These are phyloP conservation scores for Candida incommunis DNA, from an alignment of 805 yeast genomes.

Conservation along the genomic window DNA sequence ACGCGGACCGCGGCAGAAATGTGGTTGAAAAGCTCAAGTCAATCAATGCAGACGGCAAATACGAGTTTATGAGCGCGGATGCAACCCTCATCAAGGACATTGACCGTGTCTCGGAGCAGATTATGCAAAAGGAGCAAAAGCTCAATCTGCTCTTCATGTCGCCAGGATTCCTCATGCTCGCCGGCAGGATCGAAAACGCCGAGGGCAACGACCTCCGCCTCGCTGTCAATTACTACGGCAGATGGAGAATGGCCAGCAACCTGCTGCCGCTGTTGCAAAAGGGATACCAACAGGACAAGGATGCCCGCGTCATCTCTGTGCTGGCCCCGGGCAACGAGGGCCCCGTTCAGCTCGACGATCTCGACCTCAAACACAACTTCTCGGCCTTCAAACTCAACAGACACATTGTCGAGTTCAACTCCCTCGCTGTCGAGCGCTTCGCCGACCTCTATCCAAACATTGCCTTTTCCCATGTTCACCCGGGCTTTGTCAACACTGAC, in stretches of 20 bases:
- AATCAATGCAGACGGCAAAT: slow-evolving; percentile 5
- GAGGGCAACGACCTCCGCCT: slow-evolving; percentile 17
- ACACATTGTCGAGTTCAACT: slow-evolving; percentile 10
- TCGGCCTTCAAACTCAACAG: slow-evolving; percentile 5
- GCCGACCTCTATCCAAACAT: slow-evolving; percentile 12
- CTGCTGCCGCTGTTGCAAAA: slow-evolving; percentile 13
- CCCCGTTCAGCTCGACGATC: slow-evolving; percentile 11
- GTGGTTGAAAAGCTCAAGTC: slow-evolving; percentile 6
- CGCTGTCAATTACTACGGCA: slow-evolving; percentile 16
- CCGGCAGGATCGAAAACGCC: slow-evolving; percentile 21
- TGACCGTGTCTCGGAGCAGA: slow-evolving; percentile 3
- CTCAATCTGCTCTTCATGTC: slow-evolving; percentile 7
- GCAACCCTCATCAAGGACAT: slow-evolving; percentile 2
- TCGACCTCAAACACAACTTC: slow-evolving; percentile 14
- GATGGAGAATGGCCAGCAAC: slow-evolving; percentile 13
- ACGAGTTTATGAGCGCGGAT: slow-evolving; percentile 7
- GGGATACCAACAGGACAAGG: slow-evolving; percentile 11
- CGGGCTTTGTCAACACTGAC: slow-evolving; percentile 15
- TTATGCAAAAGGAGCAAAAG: slow-evolving; percentile 6
- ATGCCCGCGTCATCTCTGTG: slow-evolving; percentile 16
- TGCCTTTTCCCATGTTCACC: slow-evolving; percentile 13
- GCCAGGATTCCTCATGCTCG: slow-evolving; percentile 13
- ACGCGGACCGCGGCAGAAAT: slow-evolving; percentile 5
- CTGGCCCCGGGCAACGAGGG: slow-evolving; percentile 14
- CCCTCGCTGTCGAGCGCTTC: slow-evolving; percentile 11